Base-by-base conservation (phyloP, 495 filamentous ascomycete genomes). In the Articulospora tetracladia region DNA sequence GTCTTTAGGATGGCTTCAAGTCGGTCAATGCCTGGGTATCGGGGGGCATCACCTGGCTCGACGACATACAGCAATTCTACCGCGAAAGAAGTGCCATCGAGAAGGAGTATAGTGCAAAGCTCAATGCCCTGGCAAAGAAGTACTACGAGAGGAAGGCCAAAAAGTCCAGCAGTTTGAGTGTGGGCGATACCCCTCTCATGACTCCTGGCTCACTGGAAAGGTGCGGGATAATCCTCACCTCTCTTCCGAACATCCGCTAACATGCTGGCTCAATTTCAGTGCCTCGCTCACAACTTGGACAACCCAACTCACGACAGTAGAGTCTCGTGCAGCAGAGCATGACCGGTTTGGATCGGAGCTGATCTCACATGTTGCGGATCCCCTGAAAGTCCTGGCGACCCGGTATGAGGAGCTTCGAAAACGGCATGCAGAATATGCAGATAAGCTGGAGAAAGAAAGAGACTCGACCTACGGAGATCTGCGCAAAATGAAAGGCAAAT, bases 201-300 rank as follows among this genome's bases (percentile, higher is more conserved):
- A 98, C 94, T 4, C 95, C 94, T 1, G 94, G 95, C 3, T 96
- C 92, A 30, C 83, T 99, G 55, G 94, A 99, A 69, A 93, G 86
- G 86, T 87, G 70, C 36, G 74, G 8, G 23, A 22, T 49, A 39
- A 20, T 28, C 17, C n/a, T 7, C 17, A 19, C 7, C n/a, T 44
- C 3, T 11, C 10, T 44, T 44, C 39, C 39, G 39, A n/a, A 17
- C 8, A 44, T 44, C 39, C 39, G 39, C 59, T 58, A 51, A 47
- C 51, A 59, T 64, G 52, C 63, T 51, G 44, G 49, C 48, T 12
- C 7, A 19, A 25, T 27, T 34, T 30, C 61, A 83, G 92, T 70
- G 93, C 95, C 25, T 96, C 92, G 28, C 81, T 99, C 66, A 97
- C 93, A 8, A 98, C 94, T 30, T 99, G 94, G 94, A 89, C 89